These are phyloP conservation scores for Verticillium zaregamsianum DNA, from an alignment of 2,329 filamentous ascomycete species.

Conservation along the genomic window DNA sequence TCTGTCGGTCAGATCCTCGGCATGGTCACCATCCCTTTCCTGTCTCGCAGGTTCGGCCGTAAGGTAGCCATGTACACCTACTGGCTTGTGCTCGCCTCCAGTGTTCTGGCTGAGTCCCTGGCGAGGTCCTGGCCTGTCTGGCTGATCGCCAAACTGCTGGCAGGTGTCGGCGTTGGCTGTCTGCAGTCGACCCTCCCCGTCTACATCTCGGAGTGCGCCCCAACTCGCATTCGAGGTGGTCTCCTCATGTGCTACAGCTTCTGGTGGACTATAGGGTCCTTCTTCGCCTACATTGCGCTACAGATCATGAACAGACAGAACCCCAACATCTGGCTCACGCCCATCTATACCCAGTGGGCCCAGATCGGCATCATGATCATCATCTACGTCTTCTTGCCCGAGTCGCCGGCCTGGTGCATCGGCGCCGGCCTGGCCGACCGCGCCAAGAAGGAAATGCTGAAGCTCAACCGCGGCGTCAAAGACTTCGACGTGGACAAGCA, in stretches of 20 bases:
- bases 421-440: conserved; percentile 11
- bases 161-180: conserved; percentile 34
- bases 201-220: conserved; percentile 35
- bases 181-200: conserved; percentile 34
- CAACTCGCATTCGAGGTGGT: conserved; percentile 32
- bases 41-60: conserved; percentile 21
- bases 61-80: conserved; percentile 24
- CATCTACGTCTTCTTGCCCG: conserved; percentile 32
- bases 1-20: conserved; percentile 33
- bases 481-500: conserved; percentile 22
- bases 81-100: conserved; percentile 25
- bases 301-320: conserved; percentile 23
- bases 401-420: conserved; percentile 33
- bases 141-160: conserved; percentile 27
- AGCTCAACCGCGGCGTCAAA: conserved; percentile 17
- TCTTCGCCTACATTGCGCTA: conserved; percentile 35
- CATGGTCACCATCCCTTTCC: conserved; percentile 22
- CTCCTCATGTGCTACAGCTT: conserved; percentile 34
- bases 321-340: conserved; percentile 27
- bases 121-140: conserved; percentile 32
- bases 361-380: conserved; percentile 33
- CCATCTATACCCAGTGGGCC: conserved; percentile 40
- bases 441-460: conserved; percentile 12
- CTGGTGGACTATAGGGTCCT: conserved; percentile 37
- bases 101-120: conserved; percentile 30